These are phyloP conservation scores for Ceratopteris richardii DNA, from an alignment of 75 land plant species.

Conservation along the genomic window DNA sequence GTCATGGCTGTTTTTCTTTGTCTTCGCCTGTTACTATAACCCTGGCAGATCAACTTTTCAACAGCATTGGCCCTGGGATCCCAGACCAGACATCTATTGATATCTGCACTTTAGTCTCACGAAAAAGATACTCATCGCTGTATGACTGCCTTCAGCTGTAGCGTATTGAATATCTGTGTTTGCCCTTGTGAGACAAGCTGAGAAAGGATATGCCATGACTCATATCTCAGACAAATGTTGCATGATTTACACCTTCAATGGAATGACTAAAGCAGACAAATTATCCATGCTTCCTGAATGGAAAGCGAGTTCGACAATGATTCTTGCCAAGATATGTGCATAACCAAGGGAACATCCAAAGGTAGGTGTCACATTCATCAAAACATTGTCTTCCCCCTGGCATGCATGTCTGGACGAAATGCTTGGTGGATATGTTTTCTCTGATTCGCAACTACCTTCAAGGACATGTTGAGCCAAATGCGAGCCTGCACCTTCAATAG, in stretches of 20 bases:
- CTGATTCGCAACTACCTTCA: neutral
- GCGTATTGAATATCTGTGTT: no score
- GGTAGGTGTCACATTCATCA: neutral
- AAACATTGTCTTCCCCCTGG: neutral
- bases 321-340: slow-evolving; percentile 11
- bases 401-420: neutral
- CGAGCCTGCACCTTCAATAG: neutral
- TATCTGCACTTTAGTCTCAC: no score
- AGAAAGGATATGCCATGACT: no score
- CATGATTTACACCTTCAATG: slow-evolving; percentile 4
- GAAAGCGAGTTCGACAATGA: slow-evolving; percentile 16
- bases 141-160: no score
- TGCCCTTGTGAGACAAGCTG: no score
- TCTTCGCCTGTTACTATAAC: no score
- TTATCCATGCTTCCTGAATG: slow-evolving; percentile 28
- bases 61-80: no score
- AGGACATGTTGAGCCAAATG: neutral
- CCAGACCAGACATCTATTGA: no score
- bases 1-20: no score
- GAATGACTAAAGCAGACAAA: slow-evolving; percentile 21
- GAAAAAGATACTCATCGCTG: no score
- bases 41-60: no score
- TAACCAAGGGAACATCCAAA: neutral
- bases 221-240: no score
- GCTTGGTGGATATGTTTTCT: neutral